Evolutionary conservation across 2,329 filamentous ascomycete genomes (phyloP).

Genomic region (Chrysoporthe austroafricana): DNA sequence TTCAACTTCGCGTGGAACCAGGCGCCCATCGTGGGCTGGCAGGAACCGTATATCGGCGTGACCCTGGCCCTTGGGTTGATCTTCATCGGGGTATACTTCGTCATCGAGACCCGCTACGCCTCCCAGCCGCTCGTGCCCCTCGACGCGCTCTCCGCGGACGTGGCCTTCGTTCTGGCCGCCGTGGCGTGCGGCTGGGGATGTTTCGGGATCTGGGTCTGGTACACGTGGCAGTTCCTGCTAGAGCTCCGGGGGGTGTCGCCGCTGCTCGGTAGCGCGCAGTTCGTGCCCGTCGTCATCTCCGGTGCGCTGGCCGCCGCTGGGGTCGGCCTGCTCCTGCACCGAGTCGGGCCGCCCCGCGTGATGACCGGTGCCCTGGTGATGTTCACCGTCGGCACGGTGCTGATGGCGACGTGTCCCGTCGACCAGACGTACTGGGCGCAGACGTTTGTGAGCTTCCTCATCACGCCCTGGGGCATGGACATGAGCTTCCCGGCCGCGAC

Average conservation of each 20-base stretch:
- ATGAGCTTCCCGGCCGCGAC: conserved; percentile 58
- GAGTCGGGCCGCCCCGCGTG: conserved; percentile 35
- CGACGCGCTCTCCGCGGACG: conserved; percentile 49
- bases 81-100: conserved; percentile 54
- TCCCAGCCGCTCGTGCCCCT: conserved; percentile 61
- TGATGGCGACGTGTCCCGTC: conserved; percentile 41
- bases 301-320: conserved; percentile 38
- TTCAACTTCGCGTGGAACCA: conserved; percentile 65
- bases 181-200: conserved; percentile 57
- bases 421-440: conserved; percentile 58
- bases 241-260: conserved; percentile 37
- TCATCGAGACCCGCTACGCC: conserved; percentile 50
- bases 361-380: conserved; percentile 32
- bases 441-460: conserved; percentile 50
- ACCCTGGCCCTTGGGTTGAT: conserved; percentile 55
- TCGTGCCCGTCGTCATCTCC: conserved; percentile 33
- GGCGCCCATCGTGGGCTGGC: conserved; percentile 56
- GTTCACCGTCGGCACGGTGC: conserved; percentile 32
- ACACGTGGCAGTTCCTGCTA: conserved; percentile 54
- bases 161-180: conserved; percentile 58
- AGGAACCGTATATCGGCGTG: conserved; percentile 52
- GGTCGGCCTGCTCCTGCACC: conserved; percentile 38
- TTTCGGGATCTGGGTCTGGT: conserved; percentile 59
- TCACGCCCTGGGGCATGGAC: conserved; percentile 57
- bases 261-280: conserved; percentile 38